phyloP scores from a whole-genome alignment of 179 eudicot species.

The Beta corolliflora region DNA sequence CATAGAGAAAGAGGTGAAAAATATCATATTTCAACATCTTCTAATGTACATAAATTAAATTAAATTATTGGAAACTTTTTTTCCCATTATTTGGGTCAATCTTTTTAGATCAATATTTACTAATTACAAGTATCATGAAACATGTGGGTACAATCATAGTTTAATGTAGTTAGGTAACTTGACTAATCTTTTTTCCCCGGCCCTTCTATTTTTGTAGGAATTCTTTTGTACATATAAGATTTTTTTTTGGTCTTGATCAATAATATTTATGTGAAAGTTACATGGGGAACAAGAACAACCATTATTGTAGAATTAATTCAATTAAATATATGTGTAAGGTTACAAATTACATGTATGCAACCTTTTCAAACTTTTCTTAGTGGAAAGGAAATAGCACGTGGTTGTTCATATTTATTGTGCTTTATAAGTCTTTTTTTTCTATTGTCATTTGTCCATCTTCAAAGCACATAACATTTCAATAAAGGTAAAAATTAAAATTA shows the following conservation, averaged over 20 bases:
- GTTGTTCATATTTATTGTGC: too few species aligned
- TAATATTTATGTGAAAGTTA: neutral
- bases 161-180: conserved; percentile 10
- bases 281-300: neutral
- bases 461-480: neutral
- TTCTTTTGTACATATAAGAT: conserved; percentile 24
- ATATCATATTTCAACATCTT: neutral
- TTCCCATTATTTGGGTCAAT: neutral
- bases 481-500: neutral
- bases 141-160: neutral
- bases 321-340: neutral
- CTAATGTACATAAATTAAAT: neutral
- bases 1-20: neutral
- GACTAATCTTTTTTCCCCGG: neutral
- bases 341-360: neutral
- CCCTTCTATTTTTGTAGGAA: conserved; percentile 13
- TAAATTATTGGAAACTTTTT: too few species aligned
- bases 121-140: neutral
- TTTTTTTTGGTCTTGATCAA: conserved; percentile 7
- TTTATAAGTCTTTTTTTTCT: neutral
- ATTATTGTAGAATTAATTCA: conserved; percentile 11
- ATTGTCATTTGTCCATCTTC: neutral
- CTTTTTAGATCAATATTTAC: neutral
- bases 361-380: neutral
- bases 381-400: too few species aligned